A percentile compares a stretch with the other conserved stretches of the same genome.
Conservation (phyloP, 345 rosid genomes). For the Melastoma malabathricum region DNA sequence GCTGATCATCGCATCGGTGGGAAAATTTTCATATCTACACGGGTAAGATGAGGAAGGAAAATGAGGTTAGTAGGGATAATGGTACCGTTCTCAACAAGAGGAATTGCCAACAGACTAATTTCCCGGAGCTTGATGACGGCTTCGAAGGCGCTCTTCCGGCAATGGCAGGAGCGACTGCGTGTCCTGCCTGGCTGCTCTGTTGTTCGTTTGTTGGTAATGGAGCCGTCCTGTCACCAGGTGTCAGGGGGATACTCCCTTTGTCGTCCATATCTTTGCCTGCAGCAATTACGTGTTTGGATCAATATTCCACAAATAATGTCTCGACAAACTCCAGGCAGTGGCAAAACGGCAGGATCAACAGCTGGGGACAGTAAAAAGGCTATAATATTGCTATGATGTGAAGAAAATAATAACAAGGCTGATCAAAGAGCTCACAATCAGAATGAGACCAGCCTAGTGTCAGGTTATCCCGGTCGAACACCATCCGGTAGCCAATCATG, state of each 20-base stretch:
- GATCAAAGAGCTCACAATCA: slow-evolving; percentile 40
- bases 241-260: slow-evolving; percentile 20
- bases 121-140: slow-evolving; percentile 30
- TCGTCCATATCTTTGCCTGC: slow-evolving; percentile 45
- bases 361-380: neutral
- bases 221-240: slow-evolving; percentile 29
- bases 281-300: neutral
- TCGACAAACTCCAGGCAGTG: neutral
- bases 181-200: slow-evolving; percentile 31
- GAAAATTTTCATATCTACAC: neutral
- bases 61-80: slow-evolving; percentile 10
- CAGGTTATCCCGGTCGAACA: slow-evolving; percentile 72
- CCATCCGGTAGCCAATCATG: slow-evolving; percentile 64
- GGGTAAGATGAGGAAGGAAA: slow-evolving; percentile 8
- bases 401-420: neutral
- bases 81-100: slow-evolving; percentile 15
- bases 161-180: slow-evolving; percentile 70
- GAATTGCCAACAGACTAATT: slow-evolving; percentile 8
- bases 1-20: slow-evolving; percentile 2
- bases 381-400: neutral
- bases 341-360: neutral
- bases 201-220: slow-evolving; percentile 71
- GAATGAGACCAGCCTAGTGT: slow-evolving; percentile 80
- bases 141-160: slow-evolving; percentile 66
- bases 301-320: neutral